Evolutionary conservation across 202 grass and related monocot species (phyloP), one percentile per base, ranked within the genome.

Genomic region (Tripidium arundinaceum): DNA sequence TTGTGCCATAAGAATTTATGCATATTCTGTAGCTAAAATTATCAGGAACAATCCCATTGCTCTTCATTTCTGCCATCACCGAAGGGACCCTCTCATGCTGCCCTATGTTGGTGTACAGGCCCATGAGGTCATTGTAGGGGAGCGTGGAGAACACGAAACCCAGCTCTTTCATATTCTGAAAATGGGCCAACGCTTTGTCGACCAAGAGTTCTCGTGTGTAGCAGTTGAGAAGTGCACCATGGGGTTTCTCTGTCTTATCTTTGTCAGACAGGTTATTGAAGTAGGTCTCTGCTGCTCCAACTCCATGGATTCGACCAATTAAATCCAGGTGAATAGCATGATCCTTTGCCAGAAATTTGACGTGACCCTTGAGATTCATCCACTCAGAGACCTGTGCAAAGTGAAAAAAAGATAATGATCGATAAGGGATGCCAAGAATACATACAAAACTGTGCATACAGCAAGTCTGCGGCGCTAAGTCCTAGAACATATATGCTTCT

Each of bases 1-100:
- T 83, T 27, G 9, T 58, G 10, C 94, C 94, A 61, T 92, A 94
- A 26, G 94, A 92, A 81, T 90, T 90, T 16, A 91, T 94, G 68
- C 91, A 98, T 70, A 92, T 91, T 84, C 84, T 90, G 65, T 98
- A 98, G 68, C 91, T 98, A 62, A 92, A 98, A 75, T 92, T 92
- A 74, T 94, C 85, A 60, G 94, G 94, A 65, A 90, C 61, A 59
- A 98, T 83, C 31, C 92, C 84, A 49, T 90, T 83, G 36, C 81
- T 66, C 79, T 91, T 90, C 94, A 98, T 98, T 54, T 98, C 75
- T 25, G 85, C 81, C 8, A 94, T 91, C 37, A 98, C 87, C 12
- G 78, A 77, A 69, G 81, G 91, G 25, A 98, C 91, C 79, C 79
- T 92, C 67, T 98, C 94, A 42, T 94, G 87, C 79, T 91, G 86